phyloP scores from a whole-genome alignment of 805 yeast species.

The Spathaspora passalidarum region DNA sequence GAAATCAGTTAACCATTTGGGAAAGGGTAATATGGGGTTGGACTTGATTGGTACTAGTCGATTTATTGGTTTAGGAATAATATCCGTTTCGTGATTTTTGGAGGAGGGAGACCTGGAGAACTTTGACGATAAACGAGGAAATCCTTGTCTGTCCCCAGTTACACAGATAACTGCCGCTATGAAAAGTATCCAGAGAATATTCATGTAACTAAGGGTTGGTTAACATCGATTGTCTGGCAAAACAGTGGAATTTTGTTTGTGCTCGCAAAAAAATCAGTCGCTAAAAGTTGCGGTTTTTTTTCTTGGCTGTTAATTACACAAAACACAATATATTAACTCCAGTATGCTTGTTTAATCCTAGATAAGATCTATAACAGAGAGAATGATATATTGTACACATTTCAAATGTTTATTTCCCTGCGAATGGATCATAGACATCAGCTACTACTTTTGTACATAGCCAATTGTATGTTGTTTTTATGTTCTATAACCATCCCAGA shows the following conservation, averaged over 20 bases:
- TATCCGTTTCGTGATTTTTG: not conserved
- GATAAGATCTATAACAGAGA: no score
- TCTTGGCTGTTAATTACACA: not conserved
- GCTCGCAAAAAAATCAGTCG: not conserved
- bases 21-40: constrained; percentile 48
- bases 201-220: not conserved
- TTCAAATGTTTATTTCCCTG: not conserved
- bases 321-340: no score
- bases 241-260: not conserved
- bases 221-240: no score
- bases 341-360: not conserved
- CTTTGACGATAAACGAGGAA: not conserved
- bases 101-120: not conserved
- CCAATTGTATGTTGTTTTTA: not conserved
- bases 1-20: constrained; percentile 72
- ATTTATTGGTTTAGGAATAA: not conserved
- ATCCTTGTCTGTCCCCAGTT: not conserved
- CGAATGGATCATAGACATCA: not conserved
- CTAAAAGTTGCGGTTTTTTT: not conserved
- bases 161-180: not conserved
- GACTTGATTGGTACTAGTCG: constrained; percentile 2
- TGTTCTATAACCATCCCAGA: not conserved
- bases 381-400: not conserved
- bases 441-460: not conserved
- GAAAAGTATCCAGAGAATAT: not conserved